Conservation (phyloP, 148 eudicot genomes). For the Limonium bicolor region DNA sequence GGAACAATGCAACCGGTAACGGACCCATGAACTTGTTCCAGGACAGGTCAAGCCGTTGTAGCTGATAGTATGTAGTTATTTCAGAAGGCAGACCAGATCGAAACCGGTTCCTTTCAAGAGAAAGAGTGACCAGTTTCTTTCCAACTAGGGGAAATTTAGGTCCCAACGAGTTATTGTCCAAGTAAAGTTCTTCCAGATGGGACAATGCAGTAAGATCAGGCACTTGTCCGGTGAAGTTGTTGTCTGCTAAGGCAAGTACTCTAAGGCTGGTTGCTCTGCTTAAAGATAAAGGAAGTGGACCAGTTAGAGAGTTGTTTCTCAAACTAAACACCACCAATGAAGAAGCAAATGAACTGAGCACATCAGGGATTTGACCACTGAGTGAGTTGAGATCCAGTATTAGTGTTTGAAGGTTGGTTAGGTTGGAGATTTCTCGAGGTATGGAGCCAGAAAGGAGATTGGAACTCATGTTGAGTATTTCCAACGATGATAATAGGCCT, state of each 20-base stretch:
- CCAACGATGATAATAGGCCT: slow-evolving; percentile 40
- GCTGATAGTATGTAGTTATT: slow-evolving; percentile 50
- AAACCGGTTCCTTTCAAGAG: slow-evolving; percentile 51
- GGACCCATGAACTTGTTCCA: slow-evolving; percentile 67
- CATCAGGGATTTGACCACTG: slow-evolving; percentile 41
- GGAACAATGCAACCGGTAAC: slow-evolving; percentile 36
- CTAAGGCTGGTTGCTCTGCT: slow-evolving; percentile 45
- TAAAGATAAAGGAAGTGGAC: slow-evolving; percentile 48
- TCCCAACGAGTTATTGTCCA: slow-evolving; percentile 59
- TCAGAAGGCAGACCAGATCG: slow-evolving; percentile 36
- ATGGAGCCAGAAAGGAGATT: slow-evolving; percentile 46
- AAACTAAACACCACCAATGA: slow-evolving; percentile 55
- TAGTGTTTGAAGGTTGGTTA: slow-evolving; percentile 55
- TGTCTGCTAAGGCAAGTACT: slow-evolving; percentile 52
- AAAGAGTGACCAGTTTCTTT: slow-evolving; percentile 36
- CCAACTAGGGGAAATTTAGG: slow-evolving; percentile 50
- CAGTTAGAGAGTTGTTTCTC: slow-evolving; percentile 52
- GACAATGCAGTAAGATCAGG: slow-evolving; percentile 56
- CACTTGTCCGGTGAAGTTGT: slow-evolving; percentile 45
- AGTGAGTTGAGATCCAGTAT: slow-evolving; percentile 60
- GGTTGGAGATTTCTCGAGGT: slow-evolving; percentile 33
- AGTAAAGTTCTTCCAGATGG: slow-evolving; percentile 57
- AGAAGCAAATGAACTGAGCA: slow-evolving; percentile 44
- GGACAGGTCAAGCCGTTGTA: slow-evolving; percentile 49
- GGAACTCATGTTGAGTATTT: slow-evolving; percentile 71